Percentiles rank a stretch among this genome's conserved stretches.
phyloP scores from a whole-genome alignment of 2,329 filamentous ascomycete species.

The Sclerotiophoma versabilis region DNA sequence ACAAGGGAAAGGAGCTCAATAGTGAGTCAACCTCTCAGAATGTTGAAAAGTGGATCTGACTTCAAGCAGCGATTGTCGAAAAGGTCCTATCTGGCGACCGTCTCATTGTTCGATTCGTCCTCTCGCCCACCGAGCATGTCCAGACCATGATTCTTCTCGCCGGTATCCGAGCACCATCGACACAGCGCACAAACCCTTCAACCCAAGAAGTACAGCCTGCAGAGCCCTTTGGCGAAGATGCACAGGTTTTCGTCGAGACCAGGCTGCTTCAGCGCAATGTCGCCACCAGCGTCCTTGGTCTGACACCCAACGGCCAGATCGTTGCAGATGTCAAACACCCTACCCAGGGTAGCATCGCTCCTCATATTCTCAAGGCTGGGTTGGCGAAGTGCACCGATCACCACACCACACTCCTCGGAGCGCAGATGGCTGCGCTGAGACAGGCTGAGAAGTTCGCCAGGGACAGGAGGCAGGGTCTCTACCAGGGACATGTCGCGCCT shows the following conservation, averaged over 20 bases:
- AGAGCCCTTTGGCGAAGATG: constrained; percentile 89
- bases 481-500: constrained; percentile 76
- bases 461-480: constrained; percentile 76
- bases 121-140: constrained; percentile 82
- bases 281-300: constrained; percentile 81
- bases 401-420: constrained; percentile 89
- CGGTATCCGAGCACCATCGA: constrained; percentile 87
- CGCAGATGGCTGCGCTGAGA: constrained; percentile 84
- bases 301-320: constrained; percentile 90
- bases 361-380: constrained; percentile 86
- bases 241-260: constrained; percentile 84
- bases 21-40: constrained; percentile 51
- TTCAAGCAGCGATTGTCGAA: constrained; percentile 72
- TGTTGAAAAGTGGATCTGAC: constrained; percentile 21
- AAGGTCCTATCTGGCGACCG: constrained; percentile 91
- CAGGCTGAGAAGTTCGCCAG: constrained; percentile 88
- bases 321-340: constrained; percentile 88
- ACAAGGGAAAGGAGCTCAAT: constrained; percentile 85
- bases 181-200: constrained; percentile 79
- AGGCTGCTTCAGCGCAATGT: constrained; percentile 86
- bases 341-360: constrained; percentile 83
- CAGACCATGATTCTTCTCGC: constrained; percentile 90
- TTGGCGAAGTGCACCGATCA: constrained; percentile 93
- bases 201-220: constrained; percentile 82
- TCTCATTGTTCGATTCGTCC: constrained; percentile 80